Evolutionary conservation across 179 eudicot genomes (phyloP), one percentile per base, ranked within the genome.

Genomic region (Sideroxylon spinosum): DNA sequence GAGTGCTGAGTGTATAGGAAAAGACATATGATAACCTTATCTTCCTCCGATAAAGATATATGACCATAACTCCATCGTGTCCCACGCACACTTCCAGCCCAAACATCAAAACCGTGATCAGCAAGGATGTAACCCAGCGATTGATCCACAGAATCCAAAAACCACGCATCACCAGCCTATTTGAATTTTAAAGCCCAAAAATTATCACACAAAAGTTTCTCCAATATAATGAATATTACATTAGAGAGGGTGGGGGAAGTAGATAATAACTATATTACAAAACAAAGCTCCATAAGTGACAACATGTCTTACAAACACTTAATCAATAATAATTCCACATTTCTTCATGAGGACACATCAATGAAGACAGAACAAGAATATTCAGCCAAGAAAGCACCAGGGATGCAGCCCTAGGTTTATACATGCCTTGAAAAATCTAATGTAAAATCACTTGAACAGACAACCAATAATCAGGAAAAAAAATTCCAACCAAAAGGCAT

Each of bases 51-150:
- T 52, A 96, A 89, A 79, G 97, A 89, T 53, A 82, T 78, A 83
- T 96, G 99, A 13, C 98, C 97, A 81, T 88, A 87, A 84, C 98
- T 94, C 98, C 99, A 96, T 29, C 86, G 88, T 25, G 99, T 96
- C 29, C 99, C 98, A 50, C 99, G 90, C 74, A 96, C 96, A 86
- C 89, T 96, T 63, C 87, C 98, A 79, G 90, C 91, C 97, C 99
- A 96, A n/a, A 96, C 99, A 87, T 96, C 99, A 82, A 90, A 96
- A 69, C 97, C 99, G 46, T 57, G 88, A 85, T 91, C 89, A 48
- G 99, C 97, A 75, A 96, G 99, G 74, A 96, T 83, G 82, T 90
- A 96, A 16, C 99, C 99, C 82, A 96, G 80, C 60, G 99, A 96
- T 80, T 94, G 90, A 22, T 89, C 87, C 80, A 76, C 71, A 77